Conservation (phyloP, 2,329 filamentous ascomycete genomes). For the Fusarium stilboides region DNA sequence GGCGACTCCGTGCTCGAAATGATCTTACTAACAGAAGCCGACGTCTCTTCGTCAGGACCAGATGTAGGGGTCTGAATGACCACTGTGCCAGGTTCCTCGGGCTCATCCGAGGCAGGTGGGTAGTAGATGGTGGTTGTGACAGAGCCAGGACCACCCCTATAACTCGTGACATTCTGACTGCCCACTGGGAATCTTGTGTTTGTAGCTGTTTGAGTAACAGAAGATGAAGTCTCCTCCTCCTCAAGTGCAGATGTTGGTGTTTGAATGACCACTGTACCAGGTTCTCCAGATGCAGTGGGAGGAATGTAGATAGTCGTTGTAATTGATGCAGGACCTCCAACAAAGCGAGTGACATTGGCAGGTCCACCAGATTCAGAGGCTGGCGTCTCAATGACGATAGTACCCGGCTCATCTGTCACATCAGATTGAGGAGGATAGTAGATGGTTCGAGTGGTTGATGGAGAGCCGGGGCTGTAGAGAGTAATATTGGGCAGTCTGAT, state of each 20-base stretch:
- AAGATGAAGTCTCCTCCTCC: background rate
- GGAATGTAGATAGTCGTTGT: constrained; percentile 11
- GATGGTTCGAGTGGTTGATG: background rate
- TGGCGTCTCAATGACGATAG: constrained; percentile 11
- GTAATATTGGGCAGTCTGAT: background rate
- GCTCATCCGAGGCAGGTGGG: background rate
- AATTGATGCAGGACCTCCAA: constrained; percentile 14
- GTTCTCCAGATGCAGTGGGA: constrained; percentile 12
- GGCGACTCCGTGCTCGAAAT: background rate
- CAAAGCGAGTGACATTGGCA: constrained; percentile 5
- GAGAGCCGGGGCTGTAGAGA: background rate
- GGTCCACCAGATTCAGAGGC: constrained; percentile 1
- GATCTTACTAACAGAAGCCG: background rate
- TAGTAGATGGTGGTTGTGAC: constrained; percentile 14
- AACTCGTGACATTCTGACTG: constrained; percentile 11
- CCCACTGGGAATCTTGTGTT: background rate
- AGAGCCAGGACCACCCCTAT: constrained; percentile 7
- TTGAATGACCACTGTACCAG: constrained; percentile 12
- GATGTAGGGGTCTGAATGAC: constrained; percentile 22
- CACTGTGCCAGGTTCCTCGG: background rate
- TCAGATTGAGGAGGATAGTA: background rate
- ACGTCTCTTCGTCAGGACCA: background rate
- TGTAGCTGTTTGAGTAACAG: no score
- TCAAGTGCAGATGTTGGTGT: background rate
- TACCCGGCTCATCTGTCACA: background rate